phyloP scores from a whole-genome alignment of 2,329 filamentous ascomycete species.

The Arthrinium puccinioides region DNA sequence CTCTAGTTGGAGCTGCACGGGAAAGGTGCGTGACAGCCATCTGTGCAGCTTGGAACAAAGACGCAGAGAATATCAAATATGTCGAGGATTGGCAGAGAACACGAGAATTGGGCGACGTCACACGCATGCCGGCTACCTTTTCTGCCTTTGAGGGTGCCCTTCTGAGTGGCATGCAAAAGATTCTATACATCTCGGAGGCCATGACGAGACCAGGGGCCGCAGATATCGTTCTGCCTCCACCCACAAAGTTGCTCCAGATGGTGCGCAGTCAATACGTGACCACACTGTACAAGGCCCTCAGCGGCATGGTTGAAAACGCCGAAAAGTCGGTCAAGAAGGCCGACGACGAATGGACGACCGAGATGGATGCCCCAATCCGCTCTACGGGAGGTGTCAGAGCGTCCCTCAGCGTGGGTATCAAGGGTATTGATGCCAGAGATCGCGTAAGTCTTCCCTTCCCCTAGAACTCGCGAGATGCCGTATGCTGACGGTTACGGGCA shows the following conservation, averaged over 20 bases:
- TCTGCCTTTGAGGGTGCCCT: constrained; percentile 77
- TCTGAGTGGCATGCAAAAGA: constrained; percentile 84
- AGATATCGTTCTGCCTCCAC: constrained; percentile 78
- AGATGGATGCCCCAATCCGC: constrained; percentile 33
- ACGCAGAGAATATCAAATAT: constrained; percentile 86
- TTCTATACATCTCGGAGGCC: constrained; percentile 85
- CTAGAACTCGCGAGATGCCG: background rate
- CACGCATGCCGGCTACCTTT: constrained; percentile 84
- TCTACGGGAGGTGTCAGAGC: constrained; percentile 22
- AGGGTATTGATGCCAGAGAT: constrained; percentile 47
- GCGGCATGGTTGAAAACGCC: constrained; percentile 95
- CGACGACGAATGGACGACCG: constrained; percentile 54
- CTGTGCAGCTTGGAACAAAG: constrained; percentile 85
- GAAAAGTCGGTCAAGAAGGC: constrained; percentile 63
- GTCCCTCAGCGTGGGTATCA: constrained; percentile 32
- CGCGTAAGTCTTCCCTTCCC: constrained; percentile 34
- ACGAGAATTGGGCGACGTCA: constrained; percentile 75
- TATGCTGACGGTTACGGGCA: constrained; percentile 29
- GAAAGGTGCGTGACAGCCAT: constrained; percentile 82
- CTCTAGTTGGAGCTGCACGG: constrained; percentile 68
- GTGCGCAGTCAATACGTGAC: constrained; percentile 88
- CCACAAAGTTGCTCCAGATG: constrained; percentile 81
- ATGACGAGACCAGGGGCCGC: constrained; percentile 64
- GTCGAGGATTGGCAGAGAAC: constrained; percentile 91
- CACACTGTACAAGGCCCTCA: constrained; percentile 87